Percentiles rank a stretch among this genome's conserved stretches.
phyloP scores from a whole-genome alignment of 2,329 filamentous ascomycete genomes.

The Ophiostoma ips region DNA sequence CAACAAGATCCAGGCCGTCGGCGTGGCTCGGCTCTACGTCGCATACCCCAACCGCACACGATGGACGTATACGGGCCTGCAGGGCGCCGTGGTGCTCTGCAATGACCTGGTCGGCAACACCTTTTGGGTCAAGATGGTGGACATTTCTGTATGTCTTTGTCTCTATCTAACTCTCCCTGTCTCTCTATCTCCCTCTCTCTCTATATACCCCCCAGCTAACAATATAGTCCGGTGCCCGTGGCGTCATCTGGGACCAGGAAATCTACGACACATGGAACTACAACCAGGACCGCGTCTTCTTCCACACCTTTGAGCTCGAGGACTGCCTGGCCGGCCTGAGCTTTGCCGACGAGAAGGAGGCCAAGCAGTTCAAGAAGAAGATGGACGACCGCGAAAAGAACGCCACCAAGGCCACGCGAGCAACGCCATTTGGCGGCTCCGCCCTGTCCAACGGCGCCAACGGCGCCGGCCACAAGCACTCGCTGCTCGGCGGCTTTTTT shows the following conservation, averaged over 20 bases:
- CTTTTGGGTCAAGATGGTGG: slow-evolving; percentile 95
- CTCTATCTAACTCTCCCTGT: background rate
- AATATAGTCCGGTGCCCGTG: slow-evolving; percentile 55
- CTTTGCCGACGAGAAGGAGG: slow-evolving; percentile 94
- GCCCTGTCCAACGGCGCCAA: slow-evolving; percentile 17
- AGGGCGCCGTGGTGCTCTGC: slow-evolving; percentile 80
- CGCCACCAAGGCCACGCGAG: slow-evolving; percentile 71
- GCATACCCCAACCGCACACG: slow-evolving; percentile 69
- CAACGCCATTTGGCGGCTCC: slow-evolving; percentile 56
- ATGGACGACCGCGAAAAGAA: slow-evolving; percentile 94
- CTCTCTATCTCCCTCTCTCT: too few species aligned
- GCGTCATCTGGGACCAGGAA: slow-evolving; percentile 94
- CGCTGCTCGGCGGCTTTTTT: slow-evolving; percentile 42
- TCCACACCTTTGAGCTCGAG: slow-evolving; percentile 93
- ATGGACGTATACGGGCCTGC: slow-evolving; percentile 92
- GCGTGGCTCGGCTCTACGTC: slow-evolving; percentile 84
- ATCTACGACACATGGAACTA: slow-evolving; percentile 92
- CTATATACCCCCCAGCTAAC: slow-evolving; percentile 10
- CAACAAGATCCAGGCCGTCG: slow-evolving; percentile 96
- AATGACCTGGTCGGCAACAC: slow-evolving; percentile 93
- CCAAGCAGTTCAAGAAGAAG: slow-evolving; percentile 93
- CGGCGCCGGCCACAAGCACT: slow-evolving; percentile 26
- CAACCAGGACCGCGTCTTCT: slow-evolving; percentile 95
- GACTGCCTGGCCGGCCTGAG: slow-evolving; percentile 81
- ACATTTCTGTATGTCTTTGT: slow-evolving; percentile 68